Evolutionary conservation across 139 green algal genomes (phyloP), one percentile per base, ranked within the genome.

Genomic region (Chlorella ohadii): DNA sequence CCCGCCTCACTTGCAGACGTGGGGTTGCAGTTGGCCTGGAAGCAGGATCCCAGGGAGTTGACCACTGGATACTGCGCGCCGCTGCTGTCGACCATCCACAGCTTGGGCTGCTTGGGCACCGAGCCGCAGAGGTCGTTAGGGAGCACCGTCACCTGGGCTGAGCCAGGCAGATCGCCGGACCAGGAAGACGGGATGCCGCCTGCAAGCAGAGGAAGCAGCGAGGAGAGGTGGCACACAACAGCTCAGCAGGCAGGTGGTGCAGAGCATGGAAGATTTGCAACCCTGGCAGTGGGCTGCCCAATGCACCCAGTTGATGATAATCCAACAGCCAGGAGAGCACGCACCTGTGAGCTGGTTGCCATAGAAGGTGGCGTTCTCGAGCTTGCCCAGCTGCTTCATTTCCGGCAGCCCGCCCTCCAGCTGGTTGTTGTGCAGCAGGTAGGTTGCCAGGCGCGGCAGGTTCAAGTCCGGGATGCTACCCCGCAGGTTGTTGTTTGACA

Each of bases 401-500:
- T n/a, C 1, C 23, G 78, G 78, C 41, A 83, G 63, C 23, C 39
- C 6, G 34, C 78, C 78, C 15, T 4, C 22, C 20, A 83, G 41
- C 22, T 12, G 39, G 77, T 82, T 82, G 59, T 28, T 22, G 77
- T 41, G 28, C 36, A 82, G 77, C 12, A 47, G 38, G 51, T 59
- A 59, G 2, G 51, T 59, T 13, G 19, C 51, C 27, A 82, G 77
- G 3, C 36, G 38, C 28, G 55, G 33, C 11, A 81, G 47, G 17
- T 36, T 25, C 64, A 84, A 25, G 63, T 31, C 5, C 2, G 83
- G 83, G 38, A 91, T 41, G 28, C 31, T 33, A 11, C 87, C 87
- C 9, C 28, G 78, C 39, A 91, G 72, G 31, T 74, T 61, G 86
- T 91, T 91, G 63, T 51, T 20, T 16, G 56, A 72, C 51, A 91